These are phyloP conservation scores for Alternaria sp. DNA, from an alignment of 2,329 filamentous ascomycete genomes.

Conservation along the genomic window DNA sequence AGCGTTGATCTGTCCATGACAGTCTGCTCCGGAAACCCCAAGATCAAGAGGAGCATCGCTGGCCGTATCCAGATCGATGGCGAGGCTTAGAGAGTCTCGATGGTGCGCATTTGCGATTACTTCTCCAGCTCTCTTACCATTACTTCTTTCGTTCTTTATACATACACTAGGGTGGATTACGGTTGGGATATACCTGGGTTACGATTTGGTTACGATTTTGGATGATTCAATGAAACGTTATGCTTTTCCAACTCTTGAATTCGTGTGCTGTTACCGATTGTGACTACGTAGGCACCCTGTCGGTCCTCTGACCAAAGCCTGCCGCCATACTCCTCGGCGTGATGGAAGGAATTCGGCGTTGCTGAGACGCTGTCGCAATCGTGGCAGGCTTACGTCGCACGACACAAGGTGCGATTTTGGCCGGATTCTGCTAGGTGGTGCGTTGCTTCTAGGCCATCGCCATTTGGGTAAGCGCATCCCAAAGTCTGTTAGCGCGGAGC, in stretches of 20 bases:
- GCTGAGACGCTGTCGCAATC: background rate
- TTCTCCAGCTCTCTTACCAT: slow-evolving; percentile 7
- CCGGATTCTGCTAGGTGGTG: background rate
- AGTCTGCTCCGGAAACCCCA: slow-evolving; percentile 27
- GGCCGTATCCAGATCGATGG: slow-evolving; percentile 25
- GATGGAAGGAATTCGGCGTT: background rate
- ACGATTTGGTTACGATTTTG: slow-evolving; percentile 8
- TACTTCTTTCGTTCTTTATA: slow-evolving; percentile 11
- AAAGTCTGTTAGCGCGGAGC: background rate
- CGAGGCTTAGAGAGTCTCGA: slow-evolving; percentile 4
- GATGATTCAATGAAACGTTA: slow-evolving; percentile 9
- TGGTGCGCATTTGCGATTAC: background rate
- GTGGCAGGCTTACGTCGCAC: slow-evolving; percentile 1
- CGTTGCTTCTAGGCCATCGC: background rate
- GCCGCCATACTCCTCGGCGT: background rate
- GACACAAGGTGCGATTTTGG: slow-evolving; percentile 2
- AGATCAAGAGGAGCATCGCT: slow-evolving; percentile 38
- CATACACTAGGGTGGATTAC: slow-evolving; percentile 5
- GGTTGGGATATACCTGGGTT: slow-evolving; percentile 1
- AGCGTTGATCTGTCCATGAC: slow-evolving; percentile 35
- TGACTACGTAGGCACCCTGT: background rate
- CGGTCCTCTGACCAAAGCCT: background rate
- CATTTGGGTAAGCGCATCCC: background rate
- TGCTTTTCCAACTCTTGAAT: background rate
- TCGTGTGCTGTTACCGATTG: background rate